Base-by-base conservation (phyloP, 2,329 filamentous ascomycete species). In the Helminthosporium solani region DNA sequence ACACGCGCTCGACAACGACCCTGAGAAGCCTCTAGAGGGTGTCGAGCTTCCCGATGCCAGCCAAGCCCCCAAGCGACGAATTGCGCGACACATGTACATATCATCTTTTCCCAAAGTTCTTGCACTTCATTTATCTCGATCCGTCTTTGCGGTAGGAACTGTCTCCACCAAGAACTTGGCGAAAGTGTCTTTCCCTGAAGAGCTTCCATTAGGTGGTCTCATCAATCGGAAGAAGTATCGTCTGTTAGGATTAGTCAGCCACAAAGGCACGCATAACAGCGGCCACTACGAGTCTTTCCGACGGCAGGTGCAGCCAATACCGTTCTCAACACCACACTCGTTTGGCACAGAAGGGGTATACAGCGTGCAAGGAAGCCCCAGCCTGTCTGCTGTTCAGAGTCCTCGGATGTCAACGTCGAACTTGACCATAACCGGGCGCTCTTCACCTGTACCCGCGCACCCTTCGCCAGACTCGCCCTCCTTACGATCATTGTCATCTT, bases 231-330 rank as follows among this genome's bases (percentile, higher is more conserved):
- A 84, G 53, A 86, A 82, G 64, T 99, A 96, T 71, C 89, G 85
- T 60, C 77, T 99, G 4, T 79, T 95, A 0, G 90, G 87, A 11
- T 82, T 95, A 28, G 90, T 99, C 28, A 95, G 89, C 18, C 94
- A 99, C 67, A 95, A 95, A 63, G 94, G 94, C 30, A 95, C 88
- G 52, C 94, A 99, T 67, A 86, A 96, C 64, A 96, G 90, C 60
- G 94, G 94, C 1, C 94, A 99, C 66, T 99, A 99, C 73, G 94
- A 99, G 69, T 92, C 90, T 1, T 97, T 97, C 70, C 82, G 94
- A 27, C 82, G 94, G 30, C 94, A 97, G 70, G 86, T 88, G 47
- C 73, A 89, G 7, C 83, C 85, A 40, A 75, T 86, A 2, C 91
- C 91, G 0, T 97, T 85, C 65, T 87, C 89, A 1, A 96, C 92